These are phyloP conservation scores for Starmerella asiatica DNA, from an alignment of 805 yeast species.

Conservation along the genomic window DNA sequence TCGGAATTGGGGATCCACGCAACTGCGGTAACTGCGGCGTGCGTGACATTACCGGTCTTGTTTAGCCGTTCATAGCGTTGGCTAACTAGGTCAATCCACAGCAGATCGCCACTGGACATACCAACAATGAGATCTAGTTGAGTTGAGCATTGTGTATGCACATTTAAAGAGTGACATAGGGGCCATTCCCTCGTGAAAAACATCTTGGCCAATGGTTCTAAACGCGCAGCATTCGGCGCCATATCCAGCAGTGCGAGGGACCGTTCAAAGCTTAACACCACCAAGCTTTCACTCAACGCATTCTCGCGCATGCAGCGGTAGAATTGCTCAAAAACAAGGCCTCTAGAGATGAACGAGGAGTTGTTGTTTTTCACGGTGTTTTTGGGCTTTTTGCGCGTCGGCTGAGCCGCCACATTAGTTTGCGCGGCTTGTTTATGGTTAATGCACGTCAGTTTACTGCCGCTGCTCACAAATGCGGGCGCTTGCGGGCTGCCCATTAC, in stretches of 20 bases:
- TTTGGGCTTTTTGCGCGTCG: constrained; percentile 24
- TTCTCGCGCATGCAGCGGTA: constrained; percentile 25
- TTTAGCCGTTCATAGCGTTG: constrained; percentile 40
- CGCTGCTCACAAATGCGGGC: constrained; percentile 18
- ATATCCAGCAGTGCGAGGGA: constrained; percentile 21
- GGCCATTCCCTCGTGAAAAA: constrained; percentile 31
- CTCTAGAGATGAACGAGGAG: constrained; percentile 29
- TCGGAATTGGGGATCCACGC: constrained; percentile 36
- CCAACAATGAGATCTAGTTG: constrained; percentile 46
- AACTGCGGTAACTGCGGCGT: constrained; percentile 33
- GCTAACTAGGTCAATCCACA: constrained; percentile 44
- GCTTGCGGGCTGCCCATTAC: constrained; percentile 25
- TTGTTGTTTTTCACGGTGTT: constrained; percentile 28
- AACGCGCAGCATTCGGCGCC: constrained; percentile 11
- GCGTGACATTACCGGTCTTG: constrained; percentile 35
- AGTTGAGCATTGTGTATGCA: constrained; percentile 21
- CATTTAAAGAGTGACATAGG: constrained; percentile 27
- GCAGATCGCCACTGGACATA: constrained; percentile 50
- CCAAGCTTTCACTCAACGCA: constrained; percentile 27
- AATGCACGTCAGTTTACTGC: constrained; percentile 10
- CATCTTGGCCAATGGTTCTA: constrained; percentile 29
- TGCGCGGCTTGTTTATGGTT: constrained; percentile 2
- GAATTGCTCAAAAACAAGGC: constrained; percentile 27
- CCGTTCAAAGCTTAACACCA: constrained; percentile 17
- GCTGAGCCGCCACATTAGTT: background rate